Percentiles rank a stretch among this genome's conserved stretches.
Evolutionary conservation across 768 basidiomycete genomes (phyloP).

Genomic region (Podaxis rugospora): DNA sequence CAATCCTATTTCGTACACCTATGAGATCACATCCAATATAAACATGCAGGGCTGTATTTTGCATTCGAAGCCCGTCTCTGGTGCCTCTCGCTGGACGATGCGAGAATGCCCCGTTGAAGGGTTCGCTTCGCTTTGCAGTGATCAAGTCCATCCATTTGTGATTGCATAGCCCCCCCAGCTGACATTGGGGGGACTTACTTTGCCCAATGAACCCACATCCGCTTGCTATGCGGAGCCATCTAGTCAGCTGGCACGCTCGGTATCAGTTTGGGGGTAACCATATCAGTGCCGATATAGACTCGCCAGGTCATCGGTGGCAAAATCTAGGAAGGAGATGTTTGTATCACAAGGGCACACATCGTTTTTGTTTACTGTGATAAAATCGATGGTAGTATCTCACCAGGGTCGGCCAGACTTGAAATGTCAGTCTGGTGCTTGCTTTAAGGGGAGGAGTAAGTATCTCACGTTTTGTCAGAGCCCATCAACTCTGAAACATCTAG

Average conservation of each 20-base stretch:
- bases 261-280: too few relatives aligned
- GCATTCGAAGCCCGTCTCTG: not conserved
- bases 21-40: constrained; percentile 9
- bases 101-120: not conserved
- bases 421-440: not conserved
- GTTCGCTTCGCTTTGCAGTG: not conserved
- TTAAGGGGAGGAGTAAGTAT: constrained; percentile 6
- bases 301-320: too few relatives aligned
- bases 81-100: not conserved
- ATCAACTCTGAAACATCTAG: constrained; percentile 4
- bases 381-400: not conserved
- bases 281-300: too few relatives aligned
- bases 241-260: too few relatives aligned
- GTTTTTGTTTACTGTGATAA: not conserved
- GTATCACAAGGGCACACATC: not conserved
- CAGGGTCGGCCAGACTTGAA: constrained; percentile 6
- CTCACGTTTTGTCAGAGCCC: constrained; percentile 8
- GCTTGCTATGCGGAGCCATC: too few relatives aligned
- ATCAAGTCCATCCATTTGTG: too few relatives aligned
- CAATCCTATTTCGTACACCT: not conserved
- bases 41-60: not conserved
- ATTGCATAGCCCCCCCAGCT: too few relatives aligned
- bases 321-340: not conserved
- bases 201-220: too few relatives aligned
- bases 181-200: too few relatives aligned